phyloP scores from a whole-genome alignment of 106 monocot species.

The Alisma plantagoaquatica region DNA sequence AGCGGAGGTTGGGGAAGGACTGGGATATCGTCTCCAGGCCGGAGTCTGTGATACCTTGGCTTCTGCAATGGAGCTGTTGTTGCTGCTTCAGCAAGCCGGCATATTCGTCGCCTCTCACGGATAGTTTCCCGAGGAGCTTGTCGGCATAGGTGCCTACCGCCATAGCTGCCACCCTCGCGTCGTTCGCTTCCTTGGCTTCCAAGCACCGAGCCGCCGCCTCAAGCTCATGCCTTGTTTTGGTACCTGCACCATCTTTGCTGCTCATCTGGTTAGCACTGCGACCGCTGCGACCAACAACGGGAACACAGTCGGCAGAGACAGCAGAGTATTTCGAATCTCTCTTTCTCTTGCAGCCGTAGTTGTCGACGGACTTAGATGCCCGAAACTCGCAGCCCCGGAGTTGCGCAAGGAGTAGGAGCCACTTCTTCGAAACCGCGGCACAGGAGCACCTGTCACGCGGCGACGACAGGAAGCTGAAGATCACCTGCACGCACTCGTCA shows the following conservation, averaged over 20 bases:
- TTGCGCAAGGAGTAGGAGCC: constrained; percentile 8
- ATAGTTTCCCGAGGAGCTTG: constrained; percentile 13
- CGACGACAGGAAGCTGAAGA: constrained; percentile 8
- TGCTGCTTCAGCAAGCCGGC: not conserved
- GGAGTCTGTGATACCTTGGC: constrained; percentile 15
- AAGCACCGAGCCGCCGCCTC: constrained; percentile 11
- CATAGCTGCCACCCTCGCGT: constrained; percentile 20
- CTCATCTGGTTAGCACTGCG: too few relatives aligned
- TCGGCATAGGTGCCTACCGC: constrained; percentile 10
- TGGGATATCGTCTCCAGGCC: constrained; percentile 7
- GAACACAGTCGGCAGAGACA: not conserved
- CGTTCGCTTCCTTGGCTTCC: constrained; percentile 12
- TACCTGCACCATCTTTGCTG: not conserved
- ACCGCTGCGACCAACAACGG: not conserved
- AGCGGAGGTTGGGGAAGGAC: not conserved
- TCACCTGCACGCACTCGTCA: constrained; percentile 5
- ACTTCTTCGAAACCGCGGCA: constrained; percentile 9
- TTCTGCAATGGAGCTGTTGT: too few relatives aligned
- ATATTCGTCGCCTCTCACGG: constrained; percentile 1
- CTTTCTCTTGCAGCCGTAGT: not conserved
- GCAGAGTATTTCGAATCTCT: not conserved
- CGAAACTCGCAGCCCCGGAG: constrained; percentile 2
- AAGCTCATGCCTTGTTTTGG: not conserved
- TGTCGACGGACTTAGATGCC: too few relatives aligned
- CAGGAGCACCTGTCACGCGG: constrained; percentile 7